Base-by-base conservation (phyloP, 257 asterid species). In the Solanum etuberosum region DNA sequence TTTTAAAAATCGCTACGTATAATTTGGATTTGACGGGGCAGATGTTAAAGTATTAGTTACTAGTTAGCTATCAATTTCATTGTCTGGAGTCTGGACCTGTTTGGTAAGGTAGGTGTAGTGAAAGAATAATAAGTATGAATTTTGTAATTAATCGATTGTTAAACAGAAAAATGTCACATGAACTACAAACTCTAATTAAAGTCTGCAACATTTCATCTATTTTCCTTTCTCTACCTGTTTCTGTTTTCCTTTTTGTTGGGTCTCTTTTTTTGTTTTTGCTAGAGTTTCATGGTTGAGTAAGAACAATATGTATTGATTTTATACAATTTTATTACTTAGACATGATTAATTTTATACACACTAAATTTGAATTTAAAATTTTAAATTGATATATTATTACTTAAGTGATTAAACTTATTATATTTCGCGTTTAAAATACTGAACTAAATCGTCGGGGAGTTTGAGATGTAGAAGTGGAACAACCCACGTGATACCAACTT, bases 401-500 rank as follows among this genome's bases (percentile, higher is more conserved):
- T 20, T 65, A 1, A 65, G 4, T 13, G 1, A 67, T 27, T 67
- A 32, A 27, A 13, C 5, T 27, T 27, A 65, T 3, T 27, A 68
- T 29, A 16, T 67, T 67, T 67, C 23, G 11, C 23, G 3, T 68
- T 14, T 3, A 68, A 67, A 29, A 29, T 29, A 6, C 21, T 68
- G 23, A 1, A 68, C 11, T 29, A 65, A 65, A 25, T 61, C 0
- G 0, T 2, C 5, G 1, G 4, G 29, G 46, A 20, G 16, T 78
- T 78, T 43, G 84, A 80, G 65, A 80, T 25, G 85, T 31, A 81
- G 68, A 72, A 42, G 73, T 73, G 83, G 89, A 90, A 92, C 92
- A 90, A 46, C 61, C 93, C 96, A 92, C 88, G 96, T 93, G 98
- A 90, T 23, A 90, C 91, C 94, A 91, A 91, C 92, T 90, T 73